Conservation (phyloP, 2,329 filamentous ascomycete genomes). For the Clonostachys rhizophaga region DNA sequence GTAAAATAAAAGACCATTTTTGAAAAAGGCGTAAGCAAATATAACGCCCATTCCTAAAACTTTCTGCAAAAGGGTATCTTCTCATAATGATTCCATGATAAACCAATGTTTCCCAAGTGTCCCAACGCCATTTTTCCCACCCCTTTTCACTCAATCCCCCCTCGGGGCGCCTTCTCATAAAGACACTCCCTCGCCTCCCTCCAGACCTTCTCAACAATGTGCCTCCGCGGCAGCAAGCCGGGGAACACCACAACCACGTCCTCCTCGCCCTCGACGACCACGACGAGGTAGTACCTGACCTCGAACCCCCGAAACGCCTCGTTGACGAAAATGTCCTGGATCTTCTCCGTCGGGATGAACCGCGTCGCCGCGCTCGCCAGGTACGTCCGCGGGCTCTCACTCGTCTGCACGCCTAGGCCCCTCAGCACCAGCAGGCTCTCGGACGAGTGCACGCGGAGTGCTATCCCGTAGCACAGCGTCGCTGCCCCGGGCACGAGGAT, state of each 20-base stretch:
- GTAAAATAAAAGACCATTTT: neutral
- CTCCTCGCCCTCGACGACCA: slow-evolving; percentile 84
- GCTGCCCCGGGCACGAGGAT: slow-evolving; percentile 29
- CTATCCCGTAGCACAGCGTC: slow-evolving; percentile 34
- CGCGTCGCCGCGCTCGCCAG: slow-evolving; percentile 44
- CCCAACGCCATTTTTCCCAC: too few species aligned
- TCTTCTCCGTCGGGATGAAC: slow-evolving; percentile 83
- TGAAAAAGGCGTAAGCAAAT: slow-evolving; percentile 1
- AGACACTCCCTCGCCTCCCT: slow-evolving; percentile 77
- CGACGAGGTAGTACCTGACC: slow-evolving; percentile 82
- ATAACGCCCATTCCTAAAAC: too few species aligned
- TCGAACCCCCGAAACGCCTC: slow-evolving; percentile 93
- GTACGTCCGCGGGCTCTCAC: slow-evolving; percentile 58
- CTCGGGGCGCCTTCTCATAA: slow-evolving; percentile 43
- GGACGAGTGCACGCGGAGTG: slow-evolving; percentile 49
- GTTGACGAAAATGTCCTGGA: slow-evolving; percentile 90
- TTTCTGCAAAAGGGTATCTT: neutral
- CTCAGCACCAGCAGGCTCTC: slow-evolving; percentile 87
- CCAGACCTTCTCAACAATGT: slow-evolving; percentile 85
- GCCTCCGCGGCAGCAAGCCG: slow-evolving; percentile 65
- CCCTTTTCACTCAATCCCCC: too few species aligned
- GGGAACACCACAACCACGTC: slow-evolving; percentile 96
- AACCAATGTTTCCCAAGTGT: too few species aligned
- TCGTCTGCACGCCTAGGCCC: slow-evolving; percentile 87
- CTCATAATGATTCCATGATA: neutral